Evolutionary conservation across 371 early-diverging fungal species (phyloP), one percentile per base, ranked within the genome.

Genomic region (Mortierella sp.): DNA sequence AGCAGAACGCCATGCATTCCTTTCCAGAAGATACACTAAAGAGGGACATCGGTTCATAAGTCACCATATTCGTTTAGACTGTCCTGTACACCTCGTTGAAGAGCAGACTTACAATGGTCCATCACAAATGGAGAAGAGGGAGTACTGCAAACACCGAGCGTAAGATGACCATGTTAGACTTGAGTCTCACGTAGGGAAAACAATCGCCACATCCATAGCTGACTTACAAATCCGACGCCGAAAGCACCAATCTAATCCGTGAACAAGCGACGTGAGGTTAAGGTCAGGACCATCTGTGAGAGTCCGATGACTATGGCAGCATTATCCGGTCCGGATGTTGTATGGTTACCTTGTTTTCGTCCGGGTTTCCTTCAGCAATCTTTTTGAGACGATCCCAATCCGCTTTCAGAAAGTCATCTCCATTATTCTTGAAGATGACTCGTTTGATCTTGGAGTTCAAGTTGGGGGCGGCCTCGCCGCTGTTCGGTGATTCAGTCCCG

Each of bases 291-390:
- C 7, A n/a, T n/a, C 12, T 61, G 21, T 52, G 42, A 26, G 26
- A 39, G 23, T n/a, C n/a, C 3, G 48, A 21, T 39, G 10, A n/a
- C n/a, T n/a, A n/a, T n/a, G n/a, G n/a, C n/a, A n/a, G 39, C 14
- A 39, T 39, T 39, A 14, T 8, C 7, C 39, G 63, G 42, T 28
- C 21, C 3, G 27, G 26, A 9, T 24, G 27, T 9, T 12, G 24
- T 9, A 23, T 14, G 26, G n/a, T 24, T 63, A 81, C 82, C 80
- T 89, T 90, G 49, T 85, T 82, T 53, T 90, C 90, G 61, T 89
- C 95, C 23, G 95, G 95, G 82, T 95, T 96, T 64, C 95, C 96
- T 80, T 95, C 95, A 10, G 96, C 96, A 73, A 96, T 95, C 59
- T 91, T 89, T 50, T 91, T 87, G 34, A 96, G 73, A 21, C 96